phyloP scores from a whole-genome alignment of 2,329 filamentous ascomycete genomes.

The Diplodia sapinea region DNA sequence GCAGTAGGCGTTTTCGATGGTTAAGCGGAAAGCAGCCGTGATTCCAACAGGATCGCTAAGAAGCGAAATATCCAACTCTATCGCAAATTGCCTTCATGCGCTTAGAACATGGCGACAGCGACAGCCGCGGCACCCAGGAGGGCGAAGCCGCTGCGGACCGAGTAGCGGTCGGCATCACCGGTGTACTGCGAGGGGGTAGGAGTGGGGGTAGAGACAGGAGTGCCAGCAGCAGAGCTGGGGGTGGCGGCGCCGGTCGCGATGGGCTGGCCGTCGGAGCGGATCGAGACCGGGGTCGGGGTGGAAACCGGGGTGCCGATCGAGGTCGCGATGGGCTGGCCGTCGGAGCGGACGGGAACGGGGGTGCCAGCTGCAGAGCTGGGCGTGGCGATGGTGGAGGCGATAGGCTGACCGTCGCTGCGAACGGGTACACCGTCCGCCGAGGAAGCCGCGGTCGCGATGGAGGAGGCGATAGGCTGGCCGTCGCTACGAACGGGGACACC shows the following conservation, averaged over 20 bases:
- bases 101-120: constrained; percentile 29
- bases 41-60: neutral
- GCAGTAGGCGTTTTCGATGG: neutral
- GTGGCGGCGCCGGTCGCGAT: constrained; percentile 32
- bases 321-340: constrained; percentile 15
- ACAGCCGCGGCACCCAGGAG: constrained; percentile 26
- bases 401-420: constrained; percentile 28
- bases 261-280: constrained; percentile 29
- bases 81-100: neutral
- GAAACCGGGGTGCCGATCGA: neutral
- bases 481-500: constrained; percentile 30
- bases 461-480: constrained; percentile 22
- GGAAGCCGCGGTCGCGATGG: neutral
- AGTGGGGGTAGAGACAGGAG: constrained; percentile 33
- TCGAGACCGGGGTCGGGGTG: constrained; percentile 24
- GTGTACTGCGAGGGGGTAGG: constrained; percentile 34
- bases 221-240: constrained; percentile 18
- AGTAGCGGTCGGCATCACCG: constrained; percentile 7
- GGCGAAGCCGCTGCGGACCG: constrained; percentile 24
- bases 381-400: constrained; percentile 31
- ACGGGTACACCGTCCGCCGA: neutral
- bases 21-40: neutral
- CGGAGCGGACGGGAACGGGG: constrained; percentile 13
- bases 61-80: neutral
- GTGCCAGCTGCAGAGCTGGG: constrained; percentile 18